Conservation (phyloP, 192 early-diverging fungal genomes). For the Powellomyces hirtus region DNA sequence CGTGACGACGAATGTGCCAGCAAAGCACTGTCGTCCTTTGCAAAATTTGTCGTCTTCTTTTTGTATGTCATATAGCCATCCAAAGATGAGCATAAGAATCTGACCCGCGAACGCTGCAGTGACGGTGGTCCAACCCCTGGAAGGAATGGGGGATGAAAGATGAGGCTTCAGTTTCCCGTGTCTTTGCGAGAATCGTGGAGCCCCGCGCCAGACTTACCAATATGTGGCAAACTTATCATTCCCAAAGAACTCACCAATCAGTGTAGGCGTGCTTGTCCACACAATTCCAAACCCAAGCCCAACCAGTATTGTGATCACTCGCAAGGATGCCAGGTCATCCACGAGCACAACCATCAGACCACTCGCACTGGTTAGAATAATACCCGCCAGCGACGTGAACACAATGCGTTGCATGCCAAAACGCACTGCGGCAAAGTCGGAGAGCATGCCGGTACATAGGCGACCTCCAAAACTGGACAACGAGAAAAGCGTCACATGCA, state of each 20-base stretch:
- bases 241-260: background rate
- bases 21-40: background rate
- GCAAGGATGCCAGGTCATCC: background rate
- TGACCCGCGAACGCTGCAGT: background rate
- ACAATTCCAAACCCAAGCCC: background rate
- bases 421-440: background rate
- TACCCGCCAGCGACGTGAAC: background rate
- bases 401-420: background rate
- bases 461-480: background rate
- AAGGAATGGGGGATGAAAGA: too few species aligned
- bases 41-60: background rate
- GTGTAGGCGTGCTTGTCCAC: background rate
- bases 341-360: background rate
- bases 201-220: too few species aligned
- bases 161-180: too few species aligned
- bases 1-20: background rate
- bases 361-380: background rate
- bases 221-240: background rate
- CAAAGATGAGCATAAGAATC: background rate
- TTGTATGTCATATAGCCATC: background rate
- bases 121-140: background rate
- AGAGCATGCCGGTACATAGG: background rate
- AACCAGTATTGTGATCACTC: background rate
- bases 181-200: too few species aligned
- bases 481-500: background rate